Conservation (phyloP, 2,329 filamentous ascomycete species). For the Mycosphaerella arachidis region DNA sequence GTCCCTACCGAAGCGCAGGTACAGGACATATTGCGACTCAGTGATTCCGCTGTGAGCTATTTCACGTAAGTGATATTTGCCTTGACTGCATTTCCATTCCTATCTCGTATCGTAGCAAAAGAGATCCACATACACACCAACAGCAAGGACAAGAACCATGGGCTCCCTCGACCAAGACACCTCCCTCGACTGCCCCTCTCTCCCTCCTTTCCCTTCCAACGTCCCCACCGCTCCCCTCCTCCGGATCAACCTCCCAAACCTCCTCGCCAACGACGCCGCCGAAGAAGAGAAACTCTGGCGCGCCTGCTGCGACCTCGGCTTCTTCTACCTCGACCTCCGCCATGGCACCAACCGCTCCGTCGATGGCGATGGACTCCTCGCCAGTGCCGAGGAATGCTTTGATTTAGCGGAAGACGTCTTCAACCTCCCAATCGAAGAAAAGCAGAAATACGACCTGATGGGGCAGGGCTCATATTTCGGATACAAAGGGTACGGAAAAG, state of each 20-base stretch:
- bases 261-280: slow-evolving; percentile 33
- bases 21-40: neutral
- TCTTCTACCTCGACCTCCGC: slow-evolving; percentile 54
- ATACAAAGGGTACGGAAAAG: slow-evolving; percentile 35
- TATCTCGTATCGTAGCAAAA: neutral
- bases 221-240: slow-evolving; percentile 43
- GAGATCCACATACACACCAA: neutral
- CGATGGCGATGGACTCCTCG: slow-evolving; percentile 39
- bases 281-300: slow-evolving; percentile 37
- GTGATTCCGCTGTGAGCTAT: neutral
- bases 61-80: neutral
- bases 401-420: slow-evolving; percentile 45
- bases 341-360: slow-evolving; percentile 10
- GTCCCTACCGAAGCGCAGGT: neutral
- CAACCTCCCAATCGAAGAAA: slow-evolving; percentile 47
- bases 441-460: slow-evolving; percentile 52
- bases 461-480: slow-evolving; percentile 50
- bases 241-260: slow-evolving; percentile 38
- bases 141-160: neutral
- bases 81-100: neutral
- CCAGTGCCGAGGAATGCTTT: slow-evolving; percentile 45
- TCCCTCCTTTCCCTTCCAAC: slow-evolving; percentile 40
- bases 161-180: slow-evolving; percentile 2
- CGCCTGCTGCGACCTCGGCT: slow-evolving; percentile 44
- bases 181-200: slow-evolving; percentile 9